A percentile compares a stretch with the other conserved stretches of the same genome.
These are phyloP conservation scores for Nemania diffusa DNA, from an alignment of 2,329 filamentous ascomycete species.

Conservation along the genomic window DNA sequence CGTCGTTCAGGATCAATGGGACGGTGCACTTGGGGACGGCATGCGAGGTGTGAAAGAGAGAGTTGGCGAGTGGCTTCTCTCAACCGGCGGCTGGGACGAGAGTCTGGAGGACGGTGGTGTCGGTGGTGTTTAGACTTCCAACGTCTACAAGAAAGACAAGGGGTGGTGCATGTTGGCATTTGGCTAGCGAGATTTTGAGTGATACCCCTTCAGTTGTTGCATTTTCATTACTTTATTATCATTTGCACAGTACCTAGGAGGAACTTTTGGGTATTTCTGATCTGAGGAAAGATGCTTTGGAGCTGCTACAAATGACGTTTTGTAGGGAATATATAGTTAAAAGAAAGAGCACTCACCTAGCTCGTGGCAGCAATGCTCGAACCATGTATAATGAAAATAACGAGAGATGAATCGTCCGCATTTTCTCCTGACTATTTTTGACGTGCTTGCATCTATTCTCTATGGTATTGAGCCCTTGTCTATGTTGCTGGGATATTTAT, in stretches of 20 bases:
- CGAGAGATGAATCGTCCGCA: slow-evolving; percentile 15
- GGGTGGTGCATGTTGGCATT: slow-evolving; percentile 15
- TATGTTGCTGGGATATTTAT: background rate
- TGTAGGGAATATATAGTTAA: slow-evolving; percentile 3
- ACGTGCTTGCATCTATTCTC: background rate
- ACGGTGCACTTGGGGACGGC: slow-evolving; percentile 82
- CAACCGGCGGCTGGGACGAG: slow-evolving; percentile 90
- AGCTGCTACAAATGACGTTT: background rate
- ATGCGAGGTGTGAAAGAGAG: slow-evolving; percentile 78
- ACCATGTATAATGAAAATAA: slow-evolving; percentile 23
- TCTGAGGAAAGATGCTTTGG: background rate
- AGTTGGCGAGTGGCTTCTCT: slow-evolving; percentile 77
- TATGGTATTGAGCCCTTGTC: background rate
- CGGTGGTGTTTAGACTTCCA: slow-evolving; percentile 53
- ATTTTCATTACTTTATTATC: slow-evolving; percentile 22
- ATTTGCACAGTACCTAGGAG: slow-evolving; percentile 1
- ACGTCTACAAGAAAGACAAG: slow-evolving; percentile 47
- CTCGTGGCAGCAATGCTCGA: slow-evolving; percentile 23
- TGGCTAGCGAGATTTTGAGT: slow-evolving; percentile 23
- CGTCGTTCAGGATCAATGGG: slow-evolving; percentile 91
- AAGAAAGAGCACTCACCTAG: slow-evolving; percentile 12
- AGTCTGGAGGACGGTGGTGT: slow-evolving; percentile 69
- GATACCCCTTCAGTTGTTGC: slow-evolving; percentile 35
- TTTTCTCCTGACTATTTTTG: background rate
- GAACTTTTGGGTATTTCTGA: background rate